A percentile compares a stretch with the other conserved stretches of the same genome.
phyloP scores from a whole-genome alignment of 2,329 filamentous ascomycete genomes.

The Fusarium napiforme region DNA sequence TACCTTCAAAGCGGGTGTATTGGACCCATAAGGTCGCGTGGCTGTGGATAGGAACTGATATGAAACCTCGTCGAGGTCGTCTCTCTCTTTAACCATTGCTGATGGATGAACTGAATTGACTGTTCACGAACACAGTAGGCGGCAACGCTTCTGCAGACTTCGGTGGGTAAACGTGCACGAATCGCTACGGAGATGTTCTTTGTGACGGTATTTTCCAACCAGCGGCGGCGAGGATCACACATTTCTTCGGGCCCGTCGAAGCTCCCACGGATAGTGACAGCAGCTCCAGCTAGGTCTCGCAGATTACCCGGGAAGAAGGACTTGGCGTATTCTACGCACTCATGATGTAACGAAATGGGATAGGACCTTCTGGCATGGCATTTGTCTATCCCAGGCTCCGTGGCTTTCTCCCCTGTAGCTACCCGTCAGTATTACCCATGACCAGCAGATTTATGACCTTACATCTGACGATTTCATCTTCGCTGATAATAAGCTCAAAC shows the following conservation, averaged over 20 bases:
- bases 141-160: background rate
- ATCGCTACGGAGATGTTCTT: fast-evolving
- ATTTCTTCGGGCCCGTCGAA: background rate
- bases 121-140: background rate
- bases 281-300: background rate
- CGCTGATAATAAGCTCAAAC: background rate
- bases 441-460: background rate
- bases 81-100: too few species aligned
- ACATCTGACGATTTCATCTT: background rate
- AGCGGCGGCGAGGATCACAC: background rate
- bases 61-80: too few species aligned
- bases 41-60: too few species aligned
- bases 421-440: background rate
- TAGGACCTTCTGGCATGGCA: fast-evolving
- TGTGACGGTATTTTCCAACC: background rate
- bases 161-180: background rate
- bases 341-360: background rate
- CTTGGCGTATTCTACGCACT: background rate
- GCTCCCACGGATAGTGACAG: background rate
- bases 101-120: too few species aligned
- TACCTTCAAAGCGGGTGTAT: too few species aligned
- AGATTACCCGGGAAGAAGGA: background rate
- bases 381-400: background rate
- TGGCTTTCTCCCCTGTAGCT: background rate
- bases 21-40: too few species aligned